Evolutionary conservation across 2,329 filamentous ascomycete species (phyloP).

Genomic region (Ascomycota sp.): DNA sequence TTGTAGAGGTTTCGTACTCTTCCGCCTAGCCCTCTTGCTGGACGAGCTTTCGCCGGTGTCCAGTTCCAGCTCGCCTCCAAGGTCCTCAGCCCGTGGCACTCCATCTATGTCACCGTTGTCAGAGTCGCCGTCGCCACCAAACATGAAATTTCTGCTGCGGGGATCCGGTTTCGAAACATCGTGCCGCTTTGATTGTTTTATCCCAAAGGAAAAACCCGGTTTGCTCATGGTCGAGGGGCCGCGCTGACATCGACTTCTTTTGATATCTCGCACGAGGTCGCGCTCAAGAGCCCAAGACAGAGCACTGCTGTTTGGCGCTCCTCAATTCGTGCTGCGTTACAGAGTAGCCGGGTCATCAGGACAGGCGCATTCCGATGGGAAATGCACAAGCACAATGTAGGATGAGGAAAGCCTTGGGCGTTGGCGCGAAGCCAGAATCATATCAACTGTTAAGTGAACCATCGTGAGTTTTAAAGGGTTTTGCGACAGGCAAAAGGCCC

Average conservation of each 20-base stretch:
- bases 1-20: constrained; percentile 12
- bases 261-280: neutral
- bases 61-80: constrained; percentile 39
- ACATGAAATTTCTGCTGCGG: constrained; percentile 29
- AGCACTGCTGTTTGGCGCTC: too few relatives aligned
- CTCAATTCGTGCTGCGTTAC: too few relatives aligned
- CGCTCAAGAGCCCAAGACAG: too few relatives aligned
- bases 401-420: too few relatives aligned
- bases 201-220: constrained; percentile 27
- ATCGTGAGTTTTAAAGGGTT: too few relatives aligned
- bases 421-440: too few relatives aligned
- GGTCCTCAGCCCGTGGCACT: constrained; percentile 25
- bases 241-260: neutral
- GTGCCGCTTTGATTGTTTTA: constrained; percentile 38
- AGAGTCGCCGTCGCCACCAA: constrained; percentile 31
- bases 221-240: constrained; percentile 20
- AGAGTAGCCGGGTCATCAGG: too few relatives aligned
- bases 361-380: too few relatives aligned
- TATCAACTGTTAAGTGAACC: too few relatives aligned
- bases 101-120: constrained; percentile 23
- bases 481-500: too few relatives aligned
- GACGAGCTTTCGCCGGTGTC: constrained; percentile 6
- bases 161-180: constrained; percentile 24
- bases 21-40: constrained; percentile 14
- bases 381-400: too few relatives aligned